Evolutionary conservation across 2,329 filamentous ascomycete species (phyloP).

Genomic region (Xylogone sp.): DNA sequence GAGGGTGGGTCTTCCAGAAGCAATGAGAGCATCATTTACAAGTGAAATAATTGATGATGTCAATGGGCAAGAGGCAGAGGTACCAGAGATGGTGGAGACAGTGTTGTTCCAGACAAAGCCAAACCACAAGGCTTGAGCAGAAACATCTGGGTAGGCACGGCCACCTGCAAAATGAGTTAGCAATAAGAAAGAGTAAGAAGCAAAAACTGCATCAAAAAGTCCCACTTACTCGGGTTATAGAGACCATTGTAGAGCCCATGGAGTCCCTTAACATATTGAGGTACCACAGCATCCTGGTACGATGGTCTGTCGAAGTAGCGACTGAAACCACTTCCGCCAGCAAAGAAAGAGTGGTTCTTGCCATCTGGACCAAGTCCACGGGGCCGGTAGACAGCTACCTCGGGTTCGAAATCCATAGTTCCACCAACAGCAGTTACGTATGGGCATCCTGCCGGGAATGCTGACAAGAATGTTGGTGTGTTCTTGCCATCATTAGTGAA

Average conservation of each 20-base stretch:
- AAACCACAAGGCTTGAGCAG: conserved; percentile 56
- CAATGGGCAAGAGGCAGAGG: conserved; percentile 51
- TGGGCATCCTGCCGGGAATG: conserved; percentile 63
- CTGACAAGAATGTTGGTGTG: conserved; percentile 50
- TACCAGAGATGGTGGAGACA: conserved; percentile 41
- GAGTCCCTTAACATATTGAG: conserved; percentile 37
- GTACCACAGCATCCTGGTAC: conserved; percentile 42
- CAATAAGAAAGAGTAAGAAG: neutral
- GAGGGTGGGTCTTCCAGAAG: conserved; percentile 40
- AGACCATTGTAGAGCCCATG: conserved; percentile 38
- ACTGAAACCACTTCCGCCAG: conserved; percentile 46
- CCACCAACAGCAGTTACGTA: conserved; percentile 63
- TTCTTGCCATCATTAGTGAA: conserved; percentile 53
- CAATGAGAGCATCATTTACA: conserved; percentile 57
- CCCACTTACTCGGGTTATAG: conserved; percentile 33
- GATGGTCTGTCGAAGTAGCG: conserved; percentile 40
- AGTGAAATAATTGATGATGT: conserved; percentile 56
- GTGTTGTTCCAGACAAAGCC: conserved; percentile 30
- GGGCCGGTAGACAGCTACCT: conserved; percentile 33
- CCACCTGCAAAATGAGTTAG: conserved; percentile 24
- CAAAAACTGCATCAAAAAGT: no score
- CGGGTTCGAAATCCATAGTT: neutral
- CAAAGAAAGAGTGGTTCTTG: conserved; percentile 19
- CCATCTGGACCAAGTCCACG: neutral
- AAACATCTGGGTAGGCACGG: conserved; percentile 48